Conservation (phyloP, 2,329 filamentous ascomycete genomes). For the Colletotrichum shisoi region DNA sequence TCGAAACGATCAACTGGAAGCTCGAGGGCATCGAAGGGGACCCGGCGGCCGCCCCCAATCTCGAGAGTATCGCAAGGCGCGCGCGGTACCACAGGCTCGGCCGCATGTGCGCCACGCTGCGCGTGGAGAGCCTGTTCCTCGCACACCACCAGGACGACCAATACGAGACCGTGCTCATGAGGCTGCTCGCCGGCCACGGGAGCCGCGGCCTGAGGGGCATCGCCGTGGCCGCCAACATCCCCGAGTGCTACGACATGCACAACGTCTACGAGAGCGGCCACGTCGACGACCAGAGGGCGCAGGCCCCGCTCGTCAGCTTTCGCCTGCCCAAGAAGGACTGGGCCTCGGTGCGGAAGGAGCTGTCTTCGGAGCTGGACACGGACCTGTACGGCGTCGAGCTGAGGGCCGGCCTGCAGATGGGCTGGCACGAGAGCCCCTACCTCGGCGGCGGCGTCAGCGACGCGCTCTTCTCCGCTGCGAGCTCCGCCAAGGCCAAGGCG, state of each 20-base stretch:
- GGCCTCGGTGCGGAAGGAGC: constrained; percentile 38
- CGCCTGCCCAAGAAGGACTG: constrained; percentile 45
- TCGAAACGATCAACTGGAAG: constrained; percentile 60
- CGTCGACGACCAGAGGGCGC: constrained; percentile 55
- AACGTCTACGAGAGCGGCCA: constrained; percentile 73
- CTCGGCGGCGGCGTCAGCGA: constrained; percentile 41
- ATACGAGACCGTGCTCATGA: constrained; percentile 86
- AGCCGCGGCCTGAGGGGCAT: constrained; percentile 79
- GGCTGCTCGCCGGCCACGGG: constrained; percentile 72
- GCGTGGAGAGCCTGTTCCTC: constrained; percentile 71
- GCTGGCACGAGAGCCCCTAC: constrained; percentile 36
- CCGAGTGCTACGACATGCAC: constrained; percentile 80
- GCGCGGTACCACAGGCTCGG: constrained; percentile 78
- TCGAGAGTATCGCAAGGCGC: constrained; percentile 79
- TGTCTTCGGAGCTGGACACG: constrained; percentile 42
- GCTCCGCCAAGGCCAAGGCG: constrained; percentile 30
- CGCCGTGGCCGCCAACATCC: constrained; percentile 70
- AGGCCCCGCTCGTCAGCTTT: constrained; percentile 52
- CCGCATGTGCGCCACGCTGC: constrained; percentile 59
- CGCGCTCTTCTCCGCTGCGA: constrained; percentile 35
- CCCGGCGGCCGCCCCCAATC: constrained; percentile 60
- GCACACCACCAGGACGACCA: constrained; percentile 93
- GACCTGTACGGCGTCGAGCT: constrained; percentile 43
- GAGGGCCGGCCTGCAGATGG: constrained; percentile 30
- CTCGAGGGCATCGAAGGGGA: constrained; percentile 44